Percentiles rank a stretch among this genome's conserved stretches.
Conservation (phyloP, 2,329 filamentous ascomycete genomes). For the Sporothrix globosa region DNA sequence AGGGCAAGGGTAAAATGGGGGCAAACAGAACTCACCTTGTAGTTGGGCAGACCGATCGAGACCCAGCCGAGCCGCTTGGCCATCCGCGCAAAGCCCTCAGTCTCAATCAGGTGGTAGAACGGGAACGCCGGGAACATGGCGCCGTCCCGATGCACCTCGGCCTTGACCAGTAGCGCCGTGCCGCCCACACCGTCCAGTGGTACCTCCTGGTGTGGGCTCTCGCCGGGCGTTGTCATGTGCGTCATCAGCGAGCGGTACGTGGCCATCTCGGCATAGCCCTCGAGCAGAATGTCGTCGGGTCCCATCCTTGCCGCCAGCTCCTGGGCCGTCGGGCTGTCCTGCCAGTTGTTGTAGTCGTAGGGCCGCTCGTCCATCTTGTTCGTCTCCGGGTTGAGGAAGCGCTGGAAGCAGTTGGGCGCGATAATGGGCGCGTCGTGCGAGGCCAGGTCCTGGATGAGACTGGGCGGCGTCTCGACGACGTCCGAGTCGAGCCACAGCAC, state of each 20-base stretch:
- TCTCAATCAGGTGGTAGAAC: constrained; percentile 97
- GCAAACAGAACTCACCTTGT: constrained; percentile 68
- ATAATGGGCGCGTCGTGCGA: constrained; percentile 86
- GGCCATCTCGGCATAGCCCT: constrained; percentile 90
- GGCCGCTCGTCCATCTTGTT: constrained; percentile 74
- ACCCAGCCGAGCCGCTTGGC: constrained; percentile 84
- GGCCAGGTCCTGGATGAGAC: constrained; percentile 89
- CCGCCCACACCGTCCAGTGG: constrained; percentile 91
- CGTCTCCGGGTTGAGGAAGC: constrained; percentile 70
- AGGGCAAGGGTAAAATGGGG: background rate
- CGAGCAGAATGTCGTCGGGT: constrained; percentile 86
- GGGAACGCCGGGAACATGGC: constrained; percentile 98
- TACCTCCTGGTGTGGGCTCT: constrained; percentile 65
- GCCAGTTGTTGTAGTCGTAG: constrained; percentile 98
- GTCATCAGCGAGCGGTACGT: constrained; percentile 94
- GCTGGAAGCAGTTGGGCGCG: constrained; percentile 93
- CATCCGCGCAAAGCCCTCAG: constrained; percentile 98
- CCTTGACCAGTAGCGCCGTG: constrained; percentile 89
- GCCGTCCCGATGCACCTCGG: constrained; percentile 93
- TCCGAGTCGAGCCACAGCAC: constrained; percentile 95
- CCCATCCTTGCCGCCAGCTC: constrained; percentile 78
- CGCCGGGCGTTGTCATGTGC: constrained; percentile 66
- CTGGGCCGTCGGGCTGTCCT: constrained; percentile 80
- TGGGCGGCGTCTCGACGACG: constrained; percentile 82
- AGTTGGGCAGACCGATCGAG: constrained; percentile 89